Evolutionary conservation across 2,329 filamentous ascomycete species (phyloP).

Genomic region (Arachnomyces sp.): DNA sequence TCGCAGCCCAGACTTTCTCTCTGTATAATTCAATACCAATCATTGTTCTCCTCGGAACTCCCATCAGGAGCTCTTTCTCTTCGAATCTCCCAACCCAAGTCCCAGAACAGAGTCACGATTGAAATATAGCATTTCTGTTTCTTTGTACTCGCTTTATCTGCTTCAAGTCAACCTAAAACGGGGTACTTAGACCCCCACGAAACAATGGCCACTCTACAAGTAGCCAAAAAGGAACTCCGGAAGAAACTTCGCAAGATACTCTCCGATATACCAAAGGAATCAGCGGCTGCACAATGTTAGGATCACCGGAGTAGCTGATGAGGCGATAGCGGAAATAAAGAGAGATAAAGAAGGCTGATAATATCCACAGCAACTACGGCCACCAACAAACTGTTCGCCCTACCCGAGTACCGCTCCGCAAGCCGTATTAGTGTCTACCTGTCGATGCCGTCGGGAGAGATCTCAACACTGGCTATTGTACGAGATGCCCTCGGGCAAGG

Average conservation of each 20-base stretch:
- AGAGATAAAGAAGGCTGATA: conserved; percentile 7
- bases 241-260: conserved; percentile 60
- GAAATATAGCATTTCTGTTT: neutral
- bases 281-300: conserved; percentile 63
- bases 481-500: conserved; percentile 65
- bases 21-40: no score
- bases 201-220: conserved; percentile 50
- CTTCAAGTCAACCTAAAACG: neutral
- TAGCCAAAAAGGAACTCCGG: conserved; percentile 69
- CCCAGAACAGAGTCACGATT: neutral
- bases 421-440: conserved; percentile 75
- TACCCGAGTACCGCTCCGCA: conserved; percentile 68
- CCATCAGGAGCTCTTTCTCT: neutral
- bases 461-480: conserved; percentile 76
- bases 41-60: no score
- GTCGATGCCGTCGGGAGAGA: conserved; percentile 82
- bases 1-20: no score
- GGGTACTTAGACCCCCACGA: neutral
- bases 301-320: neutral
- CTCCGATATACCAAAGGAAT: conserved; percentile 51
- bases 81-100: neutral
- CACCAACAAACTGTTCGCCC: conserved; percentile 55
- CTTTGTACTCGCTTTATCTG: neutral
- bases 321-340: neutral
- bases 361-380: conserved; percentile 52